Base-by-base conservation (phyloP, 805 yeast genomes). In the Candida boleticola region DNA sequence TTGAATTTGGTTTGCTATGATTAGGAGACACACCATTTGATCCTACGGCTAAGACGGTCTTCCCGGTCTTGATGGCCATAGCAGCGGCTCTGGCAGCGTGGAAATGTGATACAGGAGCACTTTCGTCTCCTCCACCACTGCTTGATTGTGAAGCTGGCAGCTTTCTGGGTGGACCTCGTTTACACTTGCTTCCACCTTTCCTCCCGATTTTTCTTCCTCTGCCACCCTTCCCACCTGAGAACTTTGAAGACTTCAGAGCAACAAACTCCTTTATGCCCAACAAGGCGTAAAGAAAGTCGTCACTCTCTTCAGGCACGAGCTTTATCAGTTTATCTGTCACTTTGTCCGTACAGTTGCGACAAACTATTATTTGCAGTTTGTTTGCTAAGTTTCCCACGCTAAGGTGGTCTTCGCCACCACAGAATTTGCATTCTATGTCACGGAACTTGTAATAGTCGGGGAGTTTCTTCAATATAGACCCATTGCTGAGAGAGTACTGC, bases 401-500 rank as follows among this genome's bases (percentile, higher is more conserved):
- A 46, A 79, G 57, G 39, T 67, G 54, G 3, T 59, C 44, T 30
- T 77, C 81, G 23, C 46, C 47, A 2, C 63, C 68, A 61, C 84
- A 80, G 13, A 54, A 39, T 1, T 50, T 36, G 56, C 85, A 80
- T 37, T 61, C 61, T 37, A 79, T 62, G 46, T 78, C 81, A 58
- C 83, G 63, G 34, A 76, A 76, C 36, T 60, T 71, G 44, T 61
- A 60, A 53, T 79, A 80, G 35, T 64, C 74, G 3, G 63, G 64
- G 54, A 78, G 62, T 51, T 66, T 76, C 43, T 58, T 61, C 48
- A 80, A 65, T n/a, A 80, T 57, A 0, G 83, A 71, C 3, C 85
- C 85, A 49, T 80, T 80, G 1, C 73, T 62, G 3, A 78, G 51
- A 2, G 79, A 61, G 48, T 80, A 79, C 38, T 71, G 73, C 1